Percentiles rank a stretch among this genome's conserved stretches.
Evolutionary conservation across 345 rosid genomes (phyloP).

Genomic region (Pugionium dolabratum): DNA sequence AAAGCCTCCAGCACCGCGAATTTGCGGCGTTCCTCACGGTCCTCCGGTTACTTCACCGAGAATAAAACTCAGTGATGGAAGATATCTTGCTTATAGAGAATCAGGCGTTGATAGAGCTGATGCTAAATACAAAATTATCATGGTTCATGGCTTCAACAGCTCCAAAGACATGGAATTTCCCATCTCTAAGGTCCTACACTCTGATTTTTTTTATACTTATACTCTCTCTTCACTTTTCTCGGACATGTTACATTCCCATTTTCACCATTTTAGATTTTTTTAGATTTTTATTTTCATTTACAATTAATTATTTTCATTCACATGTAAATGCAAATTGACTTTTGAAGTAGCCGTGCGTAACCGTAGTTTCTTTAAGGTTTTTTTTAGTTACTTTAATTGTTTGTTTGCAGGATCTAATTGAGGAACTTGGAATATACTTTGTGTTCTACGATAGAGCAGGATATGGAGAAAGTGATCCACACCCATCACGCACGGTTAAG

Average conservation of each 20-base stretch:
- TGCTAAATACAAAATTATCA: constrained; percentile 58
- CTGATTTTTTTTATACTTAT: background rate
- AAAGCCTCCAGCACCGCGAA: constrained; percentile 71
- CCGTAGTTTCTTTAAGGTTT: no score
- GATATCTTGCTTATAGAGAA: constrained; percentile 81
- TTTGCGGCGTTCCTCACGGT: constrained; percentile 70
- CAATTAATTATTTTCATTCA: no score
- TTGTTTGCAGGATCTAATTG: constrained; percentile 57
- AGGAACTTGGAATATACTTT: constrained; percentile 62
- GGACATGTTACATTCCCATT: background rate
- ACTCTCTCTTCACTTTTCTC: background rate
- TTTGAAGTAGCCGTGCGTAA: background rate
- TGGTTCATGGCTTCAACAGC: constrained; percentile 65
- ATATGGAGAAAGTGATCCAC: constrained; percentile 92
- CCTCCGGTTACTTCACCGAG: constrained; percentile 71
- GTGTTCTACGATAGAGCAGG: constrained; percentile 84
- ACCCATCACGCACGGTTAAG: constrained; percentile 72
- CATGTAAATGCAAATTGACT: background rate
- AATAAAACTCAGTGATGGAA: constrained; percentile 71
- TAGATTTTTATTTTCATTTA: background rate
- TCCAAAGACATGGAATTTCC: constrained; percentile 66
- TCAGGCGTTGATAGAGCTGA: constrained; percentile 59
- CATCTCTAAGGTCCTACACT: constrained; percentile 53
- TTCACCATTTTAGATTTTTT: background rate
- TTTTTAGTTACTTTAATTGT: no score